Conservation (phyloP, 345 rosid genomes). For the Diplotaxis tenuifolia region DNA sequence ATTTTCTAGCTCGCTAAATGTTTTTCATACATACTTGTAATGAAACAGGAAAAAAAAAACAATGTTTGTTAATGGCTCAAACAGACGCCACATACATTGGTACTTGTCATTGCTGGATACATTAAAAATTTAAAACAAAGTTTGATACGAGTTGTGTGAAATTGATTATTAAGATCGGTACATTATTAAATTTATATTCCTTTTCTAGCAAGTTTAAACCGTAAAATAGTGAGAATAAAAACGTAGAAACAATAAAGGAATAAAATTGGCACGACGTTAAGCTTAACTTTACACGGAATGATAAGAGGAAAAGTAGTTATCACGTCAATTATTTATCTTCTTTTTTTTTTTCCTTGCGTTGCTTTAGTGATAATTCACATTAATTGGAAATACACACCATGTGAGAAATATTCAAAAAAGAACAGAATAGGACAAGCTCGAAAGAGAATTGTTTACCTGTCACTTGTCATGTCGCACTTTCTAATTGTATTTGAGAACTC, state of each 20-base stretch:
- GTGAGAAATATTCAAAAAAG: constrained; percentile 32
- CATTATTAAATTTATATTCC: not conserved
- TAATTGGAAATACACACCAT: constrained; percentile 36
- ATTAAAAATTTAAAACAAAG: not conserved
- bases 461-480: constrained; percentile 37
- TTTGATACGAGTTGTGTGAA: constrained; percentile 20
- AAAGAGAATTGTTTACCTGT: constrained; percentile 43
- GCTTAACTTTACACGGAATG: constrained; percentile 30
- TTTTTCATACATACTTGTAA: too few species aligned
- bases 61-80: too few species aligned
- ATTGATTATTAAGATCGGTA: not conserved
- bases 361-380: constrained; percentile 36
- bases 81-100: too few species aligned
- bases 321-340: constrained; percentile 27
- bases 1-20: too few species aligned
- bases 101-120: not conserved
- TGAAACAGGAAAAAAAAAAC: too few species aligned
- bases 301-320: constrained; percentile 26
- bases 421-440: constrained; percentile 47
- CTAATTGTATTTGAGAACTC: constrained; percentile 19
- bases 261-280: constrained; percentile 27
- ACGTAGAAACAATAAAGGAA: constrained; percentile 27
- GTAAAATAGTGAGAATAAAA: not conserved
- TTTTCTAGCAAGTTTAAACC: constrained; percentile 5
- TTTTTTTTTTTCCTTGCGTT: constrained; percentile 6